Conservation (phyloP, 352 stramenopile genomes). For the Globisporangium carolinianum region DNA sequence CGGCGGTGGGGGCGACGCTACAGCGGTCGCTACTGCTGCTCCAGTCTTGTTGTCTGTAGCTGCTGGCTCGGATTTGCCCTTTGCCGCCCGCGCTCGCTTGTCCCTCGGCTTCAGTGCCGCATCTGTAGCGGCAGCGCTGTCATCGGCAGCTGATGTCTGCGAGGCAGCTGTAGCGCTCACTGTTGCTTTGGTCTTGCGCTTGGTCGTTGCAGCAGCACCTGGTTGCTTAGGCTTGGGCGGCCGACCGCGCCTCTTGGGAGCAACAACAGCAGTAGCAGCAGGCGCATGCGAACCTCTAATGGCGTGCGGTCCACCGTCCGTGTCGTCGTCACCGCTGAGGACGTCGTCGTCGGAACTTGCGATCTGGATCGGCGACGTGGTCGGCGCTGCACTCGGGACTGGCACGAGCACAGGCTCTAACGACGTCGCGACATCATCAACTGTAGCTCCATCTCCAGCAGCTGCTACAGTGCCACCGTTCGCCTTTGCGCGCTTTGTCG, state of each 20-base stretch:
- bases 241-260: too few relatives aligned
- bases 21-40: conserved; percentile 5
- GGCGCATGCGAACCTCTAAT: neutral
- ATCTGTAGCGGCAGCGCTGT: neutral
- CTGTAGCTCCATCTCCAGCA: neutral
- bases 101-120: neutral
- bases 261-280: too few relatives aligned
- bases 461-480: too few relatives aligned
- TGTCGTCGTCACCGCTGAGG: conserved; percentile 7
- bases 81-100: too few relatives aligned
- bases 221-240: too few relatives aligned
- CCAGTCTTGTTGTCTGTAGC: conserved; percentile 12
- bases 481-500: conserved; percentile 7
- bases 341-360: conserved; percentile 5
- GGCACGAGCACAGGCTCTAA: too few relatives aligned
- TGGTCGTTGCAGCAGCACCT: neutral
- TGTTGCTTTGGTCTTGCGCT: neutral
- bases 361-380: neutral
- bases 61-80: neutral
- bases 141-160: too few relatives aligned
- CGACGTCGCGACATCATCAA: too few relatives aligned
- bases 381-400: neutral
- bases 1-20: conserved; percentile 11
- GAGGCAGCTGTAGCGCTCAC: neutral
- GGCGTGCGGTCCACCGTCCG: conserved; percentile 2